phyloP scores from a whole-genome alignment of 306 rosid genomes.

The Abrus pulchellus region DNA sequence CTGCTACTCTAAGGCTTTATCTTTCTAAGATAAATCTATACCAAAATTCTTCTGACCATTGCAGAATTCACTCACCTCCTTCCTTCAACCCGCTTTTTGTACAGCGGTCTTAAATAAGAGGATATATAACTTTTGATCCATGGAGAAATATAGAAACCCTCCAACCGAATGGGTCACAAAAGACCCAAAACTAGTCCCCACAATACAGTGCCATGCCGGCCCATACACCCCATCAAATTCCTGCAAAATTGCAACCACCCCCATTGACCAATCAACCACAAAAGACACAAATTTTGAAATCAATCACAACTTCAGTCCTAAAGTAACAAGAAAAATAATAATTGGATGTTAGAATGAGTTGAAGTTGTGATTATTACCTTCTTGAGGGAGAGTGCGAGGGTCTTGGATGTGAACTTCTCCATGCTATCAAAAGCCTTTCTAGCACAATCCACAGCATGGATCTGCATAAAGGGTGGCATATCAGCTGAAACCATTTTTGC shows the following conservation, averaged over 20 bases:
- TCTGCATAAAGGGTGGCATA: slow-evolving; percentile 99
- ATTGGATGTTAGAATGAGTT: background rate
- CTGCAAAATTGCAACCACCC: slow-evolving; percentile 65
- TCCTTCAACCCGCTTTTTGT: slow-evolving; percentile 79
- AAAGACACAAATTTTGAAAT: slow-evolving; percentile 34
- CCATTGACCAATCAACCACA: slow-evolving; percentile 52
- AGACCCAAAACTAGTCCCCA: slow-evolving; percentile 96
- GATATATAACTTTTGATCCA: slow-evolving; percentile 90
- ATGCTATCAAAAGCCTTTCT: slow-evolving; percentile 83
- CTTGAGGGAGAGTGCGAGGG: slow-evolving; percentile 88
- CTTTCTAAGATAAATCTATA: slow-evolving; percentile 36
- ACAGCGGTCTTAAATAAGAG: slow-evolving; percentile 92
- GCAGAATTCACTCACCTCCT: slow-evolving; percentile 23
- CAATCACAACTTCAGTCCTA: background rate
- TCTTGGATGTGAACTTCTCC: slow-evolving; percentile 91
- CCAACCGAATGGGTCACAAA: slow-evolving; percentile 96
- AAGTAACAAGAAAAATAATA: background rate
- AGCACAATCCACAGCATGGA: slow-evolving; percentile 90
- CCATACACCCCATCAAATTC: slow-evolving; percentile 97
- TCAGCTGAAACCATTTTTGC: slow-evolving; percentile 87
- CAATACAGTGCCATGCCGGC: slow-evolving; percentile 99
- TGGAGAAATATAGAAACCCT: slow-evolving; percentile 90
- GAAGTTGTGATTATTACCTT: slow-evolving; percentile 54
- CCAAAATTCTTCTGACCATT: slow-evolving; percentile 43
- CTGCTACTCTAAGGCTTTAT: slow-evolving; percentile 41